Conservation (phyloP, 2,329 filamentous ascomycete genomes). For the Scolecobasidium constrictum region DNA sequence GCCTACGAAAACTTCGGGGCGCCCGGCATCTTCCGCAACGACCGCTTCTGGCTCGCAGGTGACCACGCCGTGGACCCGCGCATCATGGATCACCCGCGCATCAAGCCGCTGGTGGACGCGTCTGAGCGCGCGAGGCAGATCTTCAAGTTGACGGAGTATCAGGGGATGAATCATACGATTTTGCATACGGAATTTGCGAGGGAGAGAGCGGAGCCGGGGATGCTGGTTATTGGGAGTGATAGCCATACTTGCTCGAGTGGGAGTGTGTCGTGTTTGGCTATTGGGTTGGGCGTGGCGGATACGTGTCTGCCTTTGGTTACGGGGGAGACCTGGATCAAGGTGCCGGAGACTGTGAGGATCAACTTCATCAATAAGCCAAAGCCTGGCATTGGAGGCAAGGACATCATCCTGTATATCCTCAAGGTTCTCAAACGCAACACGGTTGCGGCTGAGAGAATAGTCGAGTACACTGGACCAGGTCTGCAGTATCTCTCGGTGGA, state of each 20-base stretch:
- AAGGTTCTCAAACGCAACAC: constrained; percentile 35
- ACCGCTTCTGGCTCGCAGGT: constrained; percentile 39
- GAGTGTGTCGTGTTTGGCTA: constrained; percentile 28
- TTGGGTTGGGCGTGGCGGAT: constrained; percentile 37
- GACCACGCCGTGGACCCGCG: constrained; percentile 40
- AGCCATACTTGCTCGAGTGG: constrained; percentile 38
- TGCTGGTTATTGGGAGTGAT: constrained; percentile 33
- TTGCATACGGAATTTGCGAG: constrained; percentile 38
- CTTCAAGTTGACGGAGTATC: constrained; percentile 35
- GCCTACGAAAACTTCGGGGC: constrained; percentile 29
- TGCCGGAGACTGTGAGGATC: constrained; percentile 33
- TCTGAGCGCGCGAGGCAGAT: constrained; percentile 26
- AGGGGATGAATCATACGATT: constrained; percentile 32
- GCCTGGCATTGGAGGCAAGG: constrained; percentile 33
- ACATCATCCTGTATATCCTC: constrained; percentile 35
- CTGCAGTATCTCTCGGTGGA: constrained; percentile 28
- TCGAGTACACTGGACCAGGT: constrained; percentile 35
- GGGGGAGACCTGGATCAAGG: constrained; percentile 37
- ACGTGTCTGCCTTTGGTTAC: constrained; percentile 34
- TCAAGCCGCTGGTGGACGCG: constrained; percentile 26
- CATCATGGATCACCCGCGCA: constrained; percentile 23
- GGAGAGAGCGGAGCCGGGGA: constrained; percentile 33
- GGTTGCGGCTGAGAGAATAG: constrained; percentile 32
- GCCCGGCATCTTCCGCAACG: constrained; percentile 37
- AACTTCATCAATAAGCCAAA: constrained; percentile 26